These are phyloP conservation scores for Vanilla planifolia DNA, from an alignment of 106 monocot species.

Conservation along the genomic window DNA sequence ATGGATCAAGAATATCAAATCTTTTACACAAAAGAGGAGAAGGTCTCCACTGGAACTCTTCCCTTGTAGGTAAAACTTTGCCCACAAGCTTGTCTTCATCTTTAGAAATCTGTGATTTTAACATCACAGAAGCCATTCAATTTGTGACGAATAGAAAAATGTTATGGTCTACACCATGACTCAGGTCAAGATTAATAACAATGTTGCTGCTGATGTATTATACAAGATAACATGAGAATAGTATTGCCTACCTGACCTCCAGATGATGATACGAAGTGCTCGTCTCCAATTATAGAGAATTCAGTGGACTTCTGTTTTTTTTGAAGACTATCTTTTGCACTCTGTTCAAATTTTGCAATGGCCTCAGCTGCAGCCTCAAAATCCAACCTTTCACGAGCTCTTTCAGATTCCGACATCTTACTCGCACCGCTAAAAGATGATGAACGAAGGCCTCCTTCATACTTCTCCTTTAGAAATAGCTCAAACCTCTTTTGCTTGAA, in stretches of 20 bases:
- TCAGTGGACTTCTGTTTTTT: slow-evolving; percentile 12
- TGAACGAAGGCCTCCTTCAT: slow-evolving; percentile 80
- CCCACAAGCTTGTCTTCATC: slow-evolving; percentile 27
- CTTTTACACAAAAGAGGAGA: slow-evolving; percentile 85
- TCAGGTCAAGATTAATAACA: not conserved
- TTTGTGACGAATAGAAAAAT: not conserved
- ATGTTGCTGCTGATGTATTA: not conserved
- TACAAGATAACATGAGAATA: not conserved
- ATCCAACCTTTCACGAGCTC: slow-evolving; percentile 85
- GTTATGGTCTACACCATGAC: no score
- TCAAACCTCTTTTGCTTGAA: slow-evolving; percentile 95
- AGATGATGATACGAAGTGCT: slow-evolving; percentile 46
- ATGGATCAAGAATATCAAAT: slow-evolving; percentile 93
- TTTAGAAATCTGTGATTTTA: slow-evolving; percentile 17
- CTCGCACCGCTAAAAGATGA: slow-evolving; percentile 16
- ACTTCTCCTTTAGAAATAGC: slow-evolving; percentile 90
- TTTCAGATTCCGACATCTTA: slow-evolving; percentile 60
- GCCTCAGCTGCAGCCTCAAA: slow-evolving; percentile 85
- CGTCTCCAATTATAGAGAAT: slow-evolving; percentile 17
- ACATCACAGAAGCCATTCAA: not conserved
- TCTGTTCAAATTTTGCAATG: slow-evolving; percentile 48
- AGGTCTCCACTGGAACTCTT: slow-evolving; percentile 90
- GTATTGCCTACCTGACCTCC: slow-evolving; percentile 25
- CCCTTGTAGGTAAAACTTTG: slow-evolving; percentile 57
- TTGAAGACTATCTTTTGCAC: slow-evolving; percentile 9